Base-by-base conservation (phyloP, 2,329 filamentous ascomycete species). In the Gliomastix tumulicola region DNA sequence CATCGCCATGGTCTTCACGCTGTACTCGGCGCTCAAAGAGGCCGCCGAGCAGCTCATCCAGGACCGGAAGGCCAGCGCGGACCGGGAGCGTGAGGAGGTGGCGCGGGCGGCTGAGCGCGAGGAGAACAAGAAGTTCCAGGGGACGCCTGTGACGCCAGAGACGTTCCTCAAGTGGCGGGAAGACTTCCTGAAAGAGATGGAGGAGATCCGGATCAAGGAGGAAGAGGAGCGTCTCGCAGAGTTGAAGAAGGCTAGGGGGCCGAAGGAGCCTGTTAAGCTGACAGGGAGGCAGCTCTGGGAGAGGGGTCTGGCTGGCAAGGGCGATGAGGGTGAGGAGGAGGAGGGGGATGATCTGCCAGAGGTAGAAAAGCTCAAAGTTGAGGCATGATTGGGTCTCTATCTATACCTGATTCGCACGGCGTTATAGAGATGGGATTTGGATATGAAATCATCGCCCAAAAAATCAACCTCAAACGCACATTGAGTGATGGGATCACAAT, bases 61-160 rank as follows among this genome's bases (percentile, higher is more conserved):
- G 13, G 79, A 88, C 44, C 80, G 92, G 32, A 77, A 80, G 51
- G 76, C 78, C 40, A 83, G 70, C 8, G 74, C 69, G 3, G 74
- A 72, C 7, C 73, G 77, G 51, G 70, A 52, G 30, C 64, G 67
- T 4, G 78, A 83, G 46, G 76, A 81, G 53, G 63, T 50, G 12
- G 39, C 65, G 12, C 57, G 70, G 7, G 76, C 68, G 10, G 76
- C 74, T 2, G 92, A 98, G 63, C 80, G 84, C 43, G 88, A 92
- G 59, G 92, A 98, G 68, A 98, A 98, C 59, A 79, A 83, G 51
- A 97, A 96, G 63, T 98, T 98, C 60, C 85, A 94, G 57, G 92
- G 92, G 40, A 87, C 87, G 23, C 72, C 79, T 21, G 92, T 98
- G 16, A 97, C 81, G n/a, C 71, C 79, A 17, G 88, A 95, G 65